Evolutionary conservation across 257 asterid species (phyloP).

Genomic region (Petunia secreta): DNA sequence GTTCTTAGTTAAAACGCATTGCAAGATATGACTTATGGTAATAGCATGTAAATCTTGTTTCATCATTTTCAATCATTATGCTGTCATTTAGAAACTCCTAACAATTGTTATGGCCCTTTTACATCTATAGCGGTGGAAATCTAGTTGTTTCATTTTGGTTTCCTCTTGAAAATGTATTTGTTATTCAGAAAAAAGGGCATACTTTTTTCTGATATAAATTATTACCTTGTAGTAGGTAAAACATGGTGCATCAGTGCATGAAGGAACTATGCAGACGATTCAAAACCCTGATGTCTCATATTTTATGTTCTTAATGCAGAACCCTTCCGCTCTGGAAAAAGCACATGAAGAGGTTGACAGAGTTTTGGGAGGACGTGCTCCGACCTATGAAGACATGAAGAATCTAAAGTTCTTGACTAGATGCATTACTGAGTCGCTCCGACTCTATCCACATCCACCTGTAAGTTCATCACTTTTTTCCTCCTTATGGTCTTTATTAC

Average conservation of each 20-base stretch:
- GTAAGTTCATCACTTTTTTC: constrained; percentile 47
- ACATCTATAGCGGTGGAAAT: neutral
- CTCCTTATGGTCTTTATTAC: constrained; percentile 1
- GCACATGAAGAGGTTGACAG: constrained; percentile 91
- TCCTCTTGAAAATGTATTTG: no score
- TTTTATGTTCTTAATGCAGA: constrained; percentile 44
- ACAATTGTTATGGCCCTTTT: neutral
- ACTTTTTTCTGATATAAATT: neutral
- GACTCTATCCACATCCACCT: constrained; percentile 97
- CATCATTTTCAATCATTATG: constrained; percentile 11
- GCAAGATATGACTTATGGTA: neutral
- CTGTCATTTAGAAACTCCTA: neutral
- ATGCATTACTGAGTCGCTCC: constrained; percentile 89
- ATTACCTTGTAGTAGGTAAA: neutral
- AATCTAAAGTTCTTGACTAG: constrained; percentile 84
- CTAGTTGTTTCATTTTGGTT: no score
- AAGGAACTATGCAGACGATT: neutral
- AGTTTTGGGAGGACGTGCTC: constrained; percentile 78
- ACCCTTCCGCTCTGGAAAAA: constrained; percentile 64
- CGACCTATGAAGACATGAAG: constrained; percentile 79
- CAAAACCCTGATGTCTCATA: constrained; percentile 12
- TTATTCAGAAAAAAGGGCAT: neutral
- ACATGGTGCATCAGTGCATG: neutral
- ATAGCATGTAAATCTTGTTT: neutral
- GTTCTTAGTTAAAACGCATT: neutral